phyloP scores from a whole-genome alignment of 139 green algal species.

The Picochlorum sp. region DNA sequence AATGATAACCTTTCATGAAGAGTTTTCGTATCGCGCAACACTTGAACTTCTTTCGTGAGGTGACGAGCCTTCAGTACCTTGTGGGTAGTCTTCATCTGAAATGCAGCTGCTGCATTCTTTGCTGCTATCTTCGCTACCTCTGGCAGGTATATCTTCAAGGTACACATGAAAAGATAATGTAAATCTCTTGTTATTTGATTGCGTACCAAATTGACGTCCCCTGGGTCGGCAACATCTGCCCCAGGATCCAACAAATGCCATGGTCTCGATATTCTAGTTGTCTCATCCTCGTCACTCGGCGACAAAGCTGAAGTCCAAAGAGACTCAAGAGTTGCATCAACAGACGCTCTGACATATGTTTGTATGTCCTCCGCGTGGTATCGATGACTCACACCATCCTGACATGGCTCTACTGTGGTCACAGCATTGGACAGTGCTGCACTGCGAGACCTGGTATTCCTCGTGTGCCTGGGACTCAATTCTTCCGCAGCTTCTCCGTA shows the following conservation, averaged over 20 bases:
- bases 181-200: conserved; percentile 59
- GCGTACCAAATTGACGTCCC: not conserved
- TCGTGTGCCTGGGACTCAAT: no score
- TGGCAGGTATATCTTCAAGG: conserved; percentile 46
- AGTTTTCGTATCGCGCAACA: conserved; percentile 78
- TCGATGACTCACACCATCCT: not conserved
- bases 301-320: not conserved
- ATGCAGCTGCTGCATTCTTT: conserved; percentile 3
- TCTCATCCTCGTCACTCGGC: not conserved
- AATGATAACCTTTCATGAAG: conserved; percentile 72
- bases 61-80: conserved; percentile 8
- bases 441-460: no score
- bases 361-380: not conserved
- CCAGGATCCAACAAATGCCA: conserved; percentile 15
- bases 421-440: no score
- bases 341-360: not conserved
- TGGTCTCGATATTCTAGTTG: conserved; percentile 2
- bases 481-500: no score
- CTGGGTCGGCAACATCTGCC: not conserved
- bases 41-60: conserved; percentile 17
- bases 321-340: not conserved
- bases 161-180: conserved; percentile 46
- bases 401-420: not conserved
- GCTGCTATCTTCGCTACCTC: conserved; percentile 2
- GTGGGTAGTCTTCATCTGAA: conserved; percentile 5